These are phyloP conservation scores for Clonostachys rosea DNA, from an alignment of 2,329 filamentous ascomycete species.

Conservation along the genomic window DNA sequence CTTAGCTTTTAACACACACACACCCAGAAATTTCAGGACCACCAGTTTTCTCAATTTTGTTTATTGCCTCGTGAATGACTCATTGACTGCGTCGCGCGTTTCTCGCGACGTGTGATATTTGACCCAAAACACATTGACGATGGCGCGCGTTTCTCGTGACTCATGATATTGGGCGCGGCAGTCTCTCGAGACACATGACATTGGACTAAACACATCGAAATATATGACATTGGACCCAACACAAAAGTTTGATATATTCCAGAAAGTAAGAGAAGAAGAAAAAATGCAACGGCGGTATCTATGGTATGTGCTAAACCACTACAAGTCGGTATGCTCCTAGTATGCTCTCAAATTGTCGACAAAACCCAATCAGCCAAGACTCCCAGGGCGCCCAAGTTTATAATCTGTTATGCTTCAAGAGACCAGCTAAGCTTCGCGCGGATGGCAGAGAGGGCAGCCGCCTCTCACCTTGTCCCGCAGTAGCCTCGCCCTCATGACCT, in stretches of 20 bases:
- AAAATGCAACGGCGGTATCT: not conserved
- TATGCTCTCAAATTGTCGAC: not conserved
- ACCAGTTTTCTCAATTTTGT: too few relatives aligned
- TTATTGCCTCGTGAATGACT: too few relatives aligned
- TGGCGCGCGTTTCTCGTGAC: not conserved
- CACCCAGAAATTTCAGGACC: too few relatives aligned
- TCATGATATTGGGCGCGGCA: not conserved
- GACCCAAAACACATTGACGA: not conserved
- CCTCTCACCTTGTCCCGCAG: constrained; percentile 64
- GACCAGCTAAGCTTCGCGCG: too few relatives aligned
- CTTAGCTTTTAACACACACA: too few relatives aligned
- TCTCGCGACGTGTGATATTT: not conserved
- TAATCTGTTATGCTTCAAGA: too few relatives aligned
- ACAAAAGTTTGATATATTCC: not conserved
- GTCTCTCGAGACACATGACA: not conserved
- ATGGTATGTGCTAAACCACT: too few relatives aligned
- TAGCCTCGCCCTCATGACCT: constrained; percentile 81
- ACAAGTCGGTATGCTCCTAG: not conserved
- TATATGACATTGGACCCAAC: not conserved
- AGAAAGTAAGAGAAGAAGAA: not conserved
- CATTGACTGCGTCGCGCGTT: too few relatives aligned
- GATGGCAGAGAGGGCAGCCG: constrained; percentile 58
- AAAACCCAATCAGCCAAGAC: not conserved
- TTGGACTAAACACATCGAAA: not conserved
- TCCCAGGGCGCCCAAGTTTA: too few relatives aligned